Percentiles rank a stretch among this genome's conserved stretches.
Evolutionary conservation across 2,329 filamentous ascomycete species (phyloP).

Genomic region (Annulohypoxylon truncatum): DNA sequence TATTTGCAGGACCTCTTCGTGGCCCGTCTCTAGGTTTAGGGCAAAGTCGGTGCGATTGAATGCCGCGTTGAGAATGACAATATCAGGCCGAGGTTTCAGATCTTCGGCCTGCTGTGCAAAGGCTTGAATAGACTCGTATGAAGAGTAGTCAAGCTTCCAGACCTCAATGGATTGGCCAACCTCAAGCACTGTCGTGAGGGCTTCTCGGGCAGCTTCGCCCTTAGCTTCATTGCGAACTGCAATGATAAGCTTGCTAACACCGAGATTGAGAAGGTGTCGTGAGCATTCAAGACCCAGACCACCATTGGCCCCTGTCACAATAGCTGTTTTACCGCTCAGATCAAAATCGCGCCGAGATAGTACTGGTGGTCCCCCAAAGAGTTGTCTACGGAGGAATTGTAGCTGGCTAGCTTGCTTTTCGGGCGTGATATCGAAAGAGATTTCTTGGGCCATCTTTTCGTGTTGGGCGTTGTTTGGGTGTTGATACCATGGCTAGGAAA

Average conservation of each 20-base stretch:
- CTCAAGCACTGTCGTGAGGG: neutral
- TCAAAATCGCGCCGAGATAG: slow-evolving; percentile 1
- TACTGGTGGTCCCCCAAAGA: neutral
- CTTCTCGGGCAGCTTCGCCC: neutral
- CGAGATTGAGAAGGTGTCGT: slow-evolving; percentile 9
- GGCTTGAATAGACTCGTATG: slow-evolving; percentile 53
- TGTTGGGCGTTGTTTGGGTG: no score
- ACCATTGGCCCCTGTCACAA: slow-evolving; percentile 14
- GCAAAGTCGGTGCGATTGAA: neutral
- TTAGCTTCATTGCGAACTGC: slow-evolving; percentile 9
- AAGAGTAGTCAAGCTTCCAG: slow-evolving; percentile 55
- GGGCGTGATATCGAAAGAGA: slow-evolving; percentile 4
- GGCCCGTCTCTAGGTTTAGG: slow-evolving; percentile 38
- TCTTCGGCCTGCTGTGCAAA: slow-evolving; percentile 51
- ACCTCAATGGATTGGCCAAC: slow-evolving; percentile 50
- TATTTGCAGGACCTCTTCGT: slow-evolving; percentile 60
- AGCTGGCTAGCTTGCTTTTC: slow-evolving; percentile 14
- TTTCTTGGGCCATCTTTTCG: neutral
- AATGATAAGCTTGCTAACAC: slow-evolving; percentile 7
- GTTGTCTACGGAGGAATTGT: slow-evolving; percentile 4
- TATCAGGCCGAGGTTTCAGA: slow-evolving; percentile 52
- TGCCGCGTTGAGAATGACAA: slow-evolving; percentile 51
- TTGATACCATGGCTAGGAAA: no score
- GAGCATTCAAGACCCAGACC: slow-evolving; percentile 14
- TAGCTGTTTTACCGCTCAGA: slow-evolving; percentile 13